Conservation (phyloP, 768 basidiomycete species). For the Suillus spraguei region DNA sequence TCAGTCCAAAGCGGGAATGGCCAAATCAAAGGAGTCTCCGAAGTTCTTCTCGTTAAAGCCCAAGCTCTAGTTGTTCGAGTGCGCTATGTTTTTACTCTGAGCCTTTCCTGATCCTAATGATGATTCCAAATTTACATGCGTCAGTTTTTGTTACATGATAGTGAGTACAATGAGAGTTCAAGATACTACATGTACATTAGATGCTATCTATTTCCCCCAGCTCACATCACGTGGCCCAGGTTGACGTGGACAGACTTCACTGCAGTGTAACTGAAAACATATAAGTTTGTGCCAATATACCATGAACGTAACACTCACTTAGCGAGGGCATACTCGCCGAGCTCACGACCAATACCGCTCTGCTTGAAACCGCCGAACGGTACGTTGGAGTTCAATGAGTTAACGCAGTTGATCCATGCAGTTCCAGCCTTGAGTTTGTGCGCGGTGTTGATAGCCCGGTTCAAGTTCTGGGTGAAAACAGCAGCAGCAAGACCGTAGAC, state of each 20-base stretch:
- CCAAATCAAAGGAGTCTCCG: constrained; percentile 3
- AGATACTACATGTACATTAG: not conserved
- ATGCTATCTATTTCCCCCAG: not conserved
- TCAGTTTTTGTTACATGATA: not conserved
- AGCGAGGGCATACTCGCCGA: constrained; percentile 72
- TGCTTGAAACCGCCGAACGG: constrained; percentile 91
- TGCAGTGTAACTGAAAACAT: constrained; percentile 47
- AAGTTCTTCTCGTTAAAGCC: constrained; percentile 12
- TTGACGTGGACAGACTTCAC: constrained; percentile 70
- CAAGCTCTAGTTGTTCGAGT: not conserved
- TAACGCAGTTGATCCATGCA: constrained; percentile 56
- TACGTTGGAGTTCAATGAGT: constrained; percentile 39
- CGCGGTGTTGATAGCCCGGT: constrained; percentile 70
- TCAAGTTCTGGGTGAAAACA: constrained; percentile 82
- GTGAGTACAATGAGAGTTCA: not conserved
- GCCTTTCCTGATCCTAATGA: not conserved
- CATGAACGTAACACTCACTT: constrained; percentile 34
- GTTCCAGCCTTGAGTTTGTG: constrained; percentile 83
- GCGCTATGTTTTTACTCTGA: not conserved
- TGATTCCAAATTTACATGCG: not conserved
- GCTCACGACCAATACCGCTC: constrained; percentile 78
- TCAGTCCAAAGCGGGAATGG: constrained; percentile 11
- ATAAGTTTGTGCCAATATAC: not conserved
- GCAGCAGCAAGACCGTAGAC: constrained; percentile 86
- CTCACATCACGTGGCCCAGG: constrained; percentile 33